These are phyloP conservation scores for Psidium friedrichsthalianum DNA, from an alignment of 345 rosid genomes.

Conservation along the genomic window DNA sequence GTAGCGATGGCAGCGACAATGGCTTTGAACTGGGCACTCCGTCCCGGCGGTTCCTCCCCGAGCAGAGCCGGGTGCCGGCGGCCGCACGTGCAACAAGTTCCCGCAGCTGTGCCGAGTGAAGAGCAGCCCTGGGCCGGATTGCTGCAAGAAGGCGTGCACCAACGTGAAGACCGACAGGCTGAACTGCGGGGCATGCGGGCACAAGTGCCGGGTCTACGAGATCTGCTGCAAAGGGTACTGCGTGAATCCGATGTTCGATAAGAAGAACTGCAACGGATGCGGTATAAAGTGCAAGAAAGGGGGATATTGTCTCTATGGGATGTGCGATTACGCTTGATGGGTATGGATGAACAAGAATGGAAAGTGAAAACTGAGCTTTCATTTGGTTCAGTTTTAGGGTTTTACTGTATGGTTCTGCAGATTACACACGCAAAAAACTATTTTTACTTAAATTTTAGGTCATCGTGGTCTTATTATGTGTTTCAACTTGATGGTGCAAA, in stretches of 20 bases:
- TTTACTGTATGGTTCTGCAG: not conserved
- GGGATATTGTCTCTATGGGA: slow-evolving; percentile 15
- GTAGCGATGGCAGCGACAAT: not conserved
- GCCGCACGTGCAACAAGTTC: not conserved
- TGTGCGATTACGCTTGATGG: slow-evolving; percentile 6
- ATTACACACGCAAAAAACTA: no score
- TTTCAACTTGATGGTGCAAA: not conserved
- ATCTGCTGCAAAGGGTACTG: slow-evolving; percentile 3
- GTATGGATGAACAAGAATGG: not conserved
- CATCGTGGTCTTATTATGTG: not conserved
- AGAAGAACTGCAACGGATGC: slow-evolving; percentile 4
- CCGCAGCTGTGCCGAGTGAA: not conserved
- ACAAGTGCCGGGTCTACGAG: slow-evolving; percentile 18
- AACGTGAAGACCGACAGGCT: slow-evolving; percentile 1
- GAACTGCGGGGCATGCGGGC: slow-evolving; percentile 25
- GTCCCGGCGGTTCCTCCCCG: not conserved
- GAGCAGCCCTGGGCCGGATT: slow-evolving; percentile 7
- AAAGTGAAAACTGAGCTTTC: not conserved
- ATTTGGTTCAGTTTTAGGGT: not conserved
- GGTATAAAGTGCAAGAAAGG: slow-evolving; percentile 8
- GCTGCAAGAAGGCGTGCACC: slow-evolving; percentile 14
- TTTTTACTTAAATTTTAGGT: no score
- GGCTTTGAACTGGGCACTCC: not conserved
- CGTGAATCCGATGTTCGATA: slow-evolving; percentile 3
- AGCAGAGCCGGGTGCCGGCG: not conserved